Evolutionary conservation across 192 early-diverging fungal species (phyloP).

Genomic region (Lunasporangiospora selenospora): DNA sequence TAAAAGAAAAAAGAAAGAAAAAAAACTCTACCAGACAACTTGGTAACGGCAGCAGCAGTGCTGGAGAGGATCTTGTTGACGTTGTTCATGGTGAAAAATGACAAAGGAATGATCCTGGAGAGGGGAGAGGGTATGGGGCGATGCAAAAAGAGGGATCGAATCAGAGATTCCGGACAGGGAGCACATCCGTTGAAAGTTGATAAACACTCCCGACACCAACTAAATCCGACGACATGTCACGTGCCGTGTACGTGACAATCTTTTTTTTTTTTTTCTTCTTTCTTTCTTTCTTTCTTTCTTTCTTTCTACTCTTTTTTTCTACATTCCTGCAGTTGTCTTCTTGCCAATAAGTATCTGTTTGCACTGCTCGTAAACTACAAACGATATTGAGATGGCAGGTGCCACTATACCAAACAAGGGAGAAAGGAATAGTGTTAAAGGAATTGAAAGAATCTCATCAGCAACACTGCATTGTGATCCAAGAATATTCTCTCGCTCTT

Average conservation of each 20-base stretch:
- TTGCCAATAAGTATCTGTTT: constrained; percentile 68
- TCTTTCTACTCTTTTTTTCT: too few relatives aligned
- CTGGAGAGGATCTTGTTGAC: constrained; percentile 36
- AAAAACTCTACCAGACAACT: constrained; percentile 37
- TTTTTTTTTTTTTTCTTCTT: too few relatives aligned
- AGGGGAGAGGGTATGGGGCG: constrained; percentile 6
- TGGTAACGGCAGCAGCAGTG: constrained; percentile 28
- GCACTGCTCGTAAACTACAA: constrained; percentile 82
- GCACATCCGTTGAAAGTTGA: neutral
- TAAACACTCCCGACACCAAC: too few relatives aligned
- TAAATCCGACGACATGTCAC: too few relatives aligned
- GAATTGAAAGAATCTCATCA: neutral
- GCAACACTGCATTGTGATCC: neutral
- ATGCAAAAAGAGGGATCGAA: neutral
- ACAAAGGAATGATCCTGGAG: too few relatives aligned
- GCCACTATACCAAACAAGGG: constrained; percentile 56
- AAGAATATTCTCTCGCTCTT: neutral
- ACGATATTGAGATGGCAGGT: constrained; percentile 84
- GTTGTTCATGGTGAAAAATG: constrained; percentile 44
- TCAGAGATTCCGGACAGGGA: neutral
- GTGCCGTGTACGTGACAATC: too few relatives aligned
- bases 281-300: too few relatives aligned
- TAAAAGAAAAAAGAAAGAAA: too few relatives aligned
- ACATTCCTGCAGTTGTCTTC: constrained; percentile 44
- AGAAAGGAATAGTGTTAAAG: neutral